phyloP scores from a whole-genome alignment of 2,329 filamentous ascomycete genomes.

The Ilyonectria sp. region DNA sequence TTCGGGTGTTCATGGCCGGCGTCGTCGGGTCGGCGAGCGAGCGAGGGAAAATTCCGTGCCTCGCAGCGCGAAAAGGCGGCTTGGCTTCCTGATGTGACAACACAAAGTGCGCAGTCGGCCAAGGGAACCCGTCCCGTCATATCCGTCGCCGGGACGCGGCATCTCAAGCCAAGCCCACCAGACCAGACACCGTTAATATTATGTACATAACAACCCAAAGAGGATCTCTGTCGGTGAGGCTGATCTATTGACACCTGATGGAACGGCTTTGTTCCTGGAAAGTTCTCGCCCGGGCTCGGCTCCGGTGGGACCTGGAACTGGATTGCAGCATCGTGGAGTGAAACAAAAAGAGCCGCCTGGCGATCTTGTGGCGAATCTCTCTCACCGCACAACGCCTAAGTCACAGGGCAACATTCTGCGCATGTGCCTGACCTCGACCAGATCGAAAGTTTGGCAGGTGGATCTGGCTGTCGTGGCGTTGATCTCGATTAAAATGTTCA shows the following conservation, averaged over 20 bases:
- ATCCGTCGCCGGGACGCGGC: slow-evolving; percentile 30
- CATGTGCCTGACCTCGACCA: slow-evolving; percentile 10
- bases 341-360: slow-evolving; percentile 12
- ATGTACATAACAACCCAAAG: neutral
- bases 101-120: neutral
- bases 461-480: slow-evolving; percentile 42
- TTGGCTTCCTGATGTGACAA: slow-evolving; percentile 14
- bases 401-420: neutral
- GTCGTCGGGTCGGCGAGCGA: slow-evolving; percentile 30
- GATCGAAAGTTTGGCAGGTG: slow-evolving; percentile 42
- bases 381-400: neutral
- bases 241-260: neutral
- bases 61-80: slow-evolving; percentile 19
- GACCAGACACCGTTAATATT: neutral
- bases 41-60: slow-evolving; percentile 16
- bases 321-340: slow-evolving; percentile 4
- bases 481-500: slow-evolving; percentile 40
- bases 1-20: slow-evolving; percentile 26
- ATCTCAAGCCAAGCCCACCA: slow-evolving; percentile 12
- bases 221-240: slow-evolving; percentile 2
- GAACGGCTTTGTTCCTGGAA: neutral
- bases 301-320: slow-evolving; percentile 14
- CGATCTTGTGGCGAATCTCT: slow-evolving; percentile 2
- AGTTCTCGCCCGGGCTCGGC: slow-evolving; percentile 27
- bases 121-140: slow-evolving; percentile 5